Evolutionary conservation across 31 red algal genomes (phyloP).

Genomic region (Bonnemaisonia californica): DNA sequence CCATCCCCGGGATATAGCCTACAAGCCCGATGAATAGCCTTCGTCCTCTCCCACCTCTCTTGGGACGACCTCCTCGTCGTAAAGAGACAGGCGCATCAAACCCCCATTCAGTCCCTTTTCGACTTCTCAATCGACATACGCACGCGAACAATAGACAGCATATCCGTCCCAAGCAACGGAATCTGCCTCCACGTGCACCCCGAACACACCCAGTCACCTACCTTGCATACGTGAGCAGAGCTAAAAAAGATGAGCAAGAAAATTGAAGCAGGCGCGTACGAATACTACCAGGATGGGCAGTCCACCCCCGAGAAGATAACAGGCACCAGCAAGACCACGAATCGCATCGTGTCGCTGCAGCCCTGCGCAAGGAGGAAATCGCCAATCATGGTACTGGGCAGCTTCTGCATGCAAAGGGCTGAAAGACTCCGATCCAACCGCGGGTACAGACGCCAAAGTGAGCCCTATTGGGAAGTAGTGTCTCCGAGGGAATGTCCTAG

Average conservation of each 20-base stretch:
- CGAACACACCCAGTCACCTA: no score
- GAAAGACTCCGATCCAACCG: slow-evolving; percentile 26
- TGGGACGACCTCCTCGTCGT: no score
- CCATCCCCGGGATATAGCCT: no score
- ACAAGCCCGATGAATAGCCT: no score
- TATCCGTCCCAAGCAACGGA: no score
- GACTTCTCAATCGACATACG: no score
- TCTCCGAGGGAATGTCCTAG: slow-evolving; percentile 43
- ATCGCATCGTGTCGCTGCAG: slow-evolving; percentile 38
- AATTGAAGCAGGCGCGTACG: slow-evolving; percentile 40
- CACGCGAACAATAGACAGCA: no score
- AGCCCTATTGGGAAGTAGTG: neutral
- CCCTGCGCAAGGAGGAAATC: slow-evolving; percentile 26
- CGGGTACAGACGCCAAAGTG: slow-evolving; percentile 63
- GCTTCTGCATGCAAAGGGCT: slow-evolving; percentile 79
- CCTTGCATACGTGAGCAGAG: no score
- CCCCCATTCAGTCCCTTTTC: no score
- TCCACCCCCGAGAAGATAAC: slow-evolving; percentile 25
- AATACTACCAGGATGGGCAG: slow-evolving; percentile 45
- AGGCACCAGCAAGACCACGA: slow-evolving; percentile 32
- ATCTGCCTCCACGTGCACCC: no score
- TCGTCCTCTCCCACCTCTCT: no score
- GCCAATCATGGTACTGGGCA: slow-evolving; percentile 64
- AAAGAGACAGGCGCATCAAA: no score
- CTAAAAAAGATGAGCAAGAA: slow-evolving; percentile 61